These are phyloP conservation scores for Chrysanthemum makinoi DNA, from an alignment of 129 eudicot species.

Conservation along the genomic window DNA sequence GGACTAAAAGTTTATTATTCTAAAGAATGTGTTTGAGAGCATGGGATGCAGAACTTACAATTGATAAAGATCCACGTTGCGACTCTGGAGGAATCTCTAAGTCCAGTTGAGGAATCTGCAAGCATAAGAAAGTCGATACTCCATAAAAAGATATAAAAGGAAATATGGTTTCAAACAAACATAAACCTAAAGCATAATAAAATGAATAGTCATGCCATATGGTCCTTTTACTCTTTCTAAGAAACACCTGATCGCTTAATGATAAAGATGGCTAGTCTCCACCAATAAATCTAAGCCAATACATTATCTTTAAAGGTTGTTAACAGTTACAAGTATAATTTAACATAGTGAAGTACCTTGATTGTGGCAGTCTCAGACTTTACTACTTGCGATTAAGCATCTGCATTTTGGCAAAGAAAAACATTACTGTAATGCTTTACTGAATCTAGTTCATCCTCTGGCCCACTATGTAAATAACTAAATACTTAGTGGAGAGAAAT, in stretches of 20 bases:
- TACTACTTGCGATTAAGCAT: conserved; percentile 83
- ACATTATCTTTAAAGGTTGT: not conserved
- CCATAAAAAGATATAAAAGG: not conserved
- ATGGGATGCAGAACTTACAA: conserved; percentile 38
- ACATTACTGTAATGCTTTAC: conserved; percentile 8
- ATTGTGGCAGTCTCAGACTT: conserved; percentile 85
- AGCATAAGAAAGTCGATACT: not conserved
- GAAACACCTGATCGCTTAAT: no score
- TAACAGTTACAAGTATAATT: not conserved
- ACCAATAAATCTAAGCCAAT: not conserved
- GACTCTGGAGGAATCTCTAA: conserved; percentile 95
- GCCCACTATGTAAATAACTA: no score
- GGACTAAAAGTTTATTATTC: no score
- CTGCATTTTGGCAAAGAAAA: conserved; percentile 43
- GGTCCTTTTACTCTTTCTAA: no score
- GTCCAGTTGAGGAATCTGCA: conserved; percentile 82
- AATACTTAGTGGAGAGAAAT: no score
- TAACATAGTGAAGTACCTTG: conserved; percentile 46
- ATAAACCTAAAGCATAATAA: conserved; percentile 17
- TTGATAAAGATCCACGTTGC: conserved; percentile 84
- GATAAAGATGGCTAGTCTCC: not conserved
- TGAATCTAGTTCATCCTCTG: not conserved
- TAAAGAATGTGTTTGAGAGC: no score
- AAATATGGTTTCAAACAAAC: not conserved
- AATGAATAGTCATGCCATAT: no score